Conservation (phyloP, 352 stramenopile species). For the Globisporangium solare region DNA sequence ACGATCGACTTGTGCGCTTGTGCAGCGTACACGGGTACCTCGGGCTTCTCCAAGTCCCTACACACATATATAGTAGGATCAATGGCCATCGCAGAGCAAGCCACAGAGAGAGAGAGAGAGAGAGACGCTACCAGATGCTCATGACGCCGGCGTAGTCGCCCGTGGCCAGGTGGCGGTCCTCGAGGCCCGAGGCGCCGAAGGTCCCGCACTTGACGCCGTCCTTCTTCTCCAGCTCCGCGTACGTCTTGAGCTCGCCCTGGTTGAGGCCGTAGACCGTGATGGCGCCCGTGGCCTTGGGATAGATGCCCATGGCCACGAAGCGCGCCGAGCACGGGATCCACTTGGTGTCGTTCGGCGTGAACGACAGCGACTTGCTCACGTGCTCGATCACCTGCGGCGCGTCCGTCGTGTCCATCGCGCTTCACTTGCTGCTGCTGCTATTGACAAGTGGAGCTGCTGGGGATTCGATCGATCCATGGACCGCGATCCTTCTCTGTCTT, state of each 20-base stretch:
- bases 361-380: constrained; percentile 88
- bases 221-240: constrained; percentile 68
- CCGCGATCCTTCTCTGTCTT: no score
- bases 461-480: no score
- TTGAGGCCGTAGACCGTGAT: constrained; percentile 91
- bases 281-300: constrained; percentile 90
- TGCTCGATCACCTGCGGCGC: constrained; percentile 97
- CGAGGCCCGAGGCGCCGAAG: constrained; percentile 91
- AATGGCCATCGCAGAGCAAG: not conserved
- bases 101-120: no score
- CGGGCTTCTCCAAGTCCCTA: constrained; percentile 80
- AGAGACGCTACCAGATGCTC: constrained; percentile 51
- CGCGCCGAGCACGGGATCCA: constrained; percentile 94
- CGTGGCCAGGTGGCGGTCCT: constrained; percentile 84
- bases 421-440: no score
- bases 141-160: constrained; percentile 77
- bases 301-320: constrained; percentile 92
- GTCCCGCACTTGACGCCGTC: constrained; percentile 95
- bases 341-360: constrained; percentile 93
- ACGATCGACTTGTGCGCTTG: constrained; percentile 92
- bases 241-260: constrained; percentile 77
- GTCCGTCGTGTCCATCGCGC: constrained; percentile 92
- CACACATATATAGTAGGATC: not conserved
- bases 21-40: constrained; percentile 81
- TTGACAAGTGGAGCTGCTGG: no score